phyloP scores from a whole-genome alignment of 169 alveolate species.

The Plasmodium cynomolgi region DNA sequence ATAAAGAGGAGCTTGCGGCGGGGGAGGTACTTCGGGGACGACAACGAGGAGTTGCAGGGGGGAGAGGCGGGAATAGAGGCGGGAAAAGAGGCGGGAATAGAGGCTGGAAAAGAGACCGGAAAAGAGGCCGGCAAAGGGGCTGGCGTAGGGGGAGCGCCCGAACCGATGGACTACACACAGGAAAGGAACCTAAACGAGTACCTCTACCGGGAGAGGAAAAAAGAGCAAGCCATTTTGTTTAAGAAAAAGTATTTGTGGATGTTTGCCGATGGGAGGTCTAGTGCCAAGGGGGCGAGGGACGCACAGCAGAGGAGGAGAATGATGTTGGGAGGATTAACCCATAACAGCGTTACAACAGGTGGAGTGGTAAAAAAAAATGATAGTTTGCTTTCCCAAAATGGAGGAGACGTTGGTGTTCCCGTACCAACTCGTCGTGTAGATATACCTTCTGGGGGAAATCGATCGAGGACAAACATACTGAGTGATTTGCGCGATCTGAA shows the following conservation, averaged over 20 bases:
- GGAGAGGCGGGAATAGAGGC: neutral
- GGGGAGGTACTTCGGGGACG: conserved; percentile 28
- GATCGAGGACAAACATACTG: neutral
- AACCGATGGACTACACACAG: neutral
- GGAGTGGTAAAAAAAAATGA: neutral
- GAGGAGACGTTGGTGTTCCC: neutral
- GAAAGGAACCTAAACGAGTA: neutral
- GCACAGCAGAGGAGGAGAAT: neutral
- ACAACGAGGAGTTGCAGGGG: neutral
- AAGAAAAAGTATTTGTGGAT: neutral
- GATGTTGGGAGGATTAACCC: neutral
- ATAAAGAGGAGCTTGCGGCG: neutral
- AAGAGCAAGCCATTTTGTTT: neutral
- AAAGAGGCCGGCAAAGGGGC: neutral
- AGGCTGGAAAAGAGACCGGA: neutral
- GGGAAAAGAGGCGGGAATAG: neutral
- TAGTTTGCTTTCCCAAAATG: neutral
- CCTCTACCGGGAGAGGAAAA: neutral
- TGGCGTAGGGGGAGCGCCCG: neutral
- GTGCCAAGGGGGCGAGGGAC: neutral
- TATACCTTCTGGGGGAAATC: neutral
- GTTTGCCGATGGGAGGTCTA: neutral
- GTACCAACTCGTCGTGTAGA: neutral
- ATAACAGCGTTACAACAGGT: neutral
- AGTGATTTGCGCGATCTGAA: conserved; percentile 16